Percentiles rank a stretch among this genome's conserved stretches.
Evolutionary conservation across 2,329 filamentous ascomycete species (phyloP).

Genomic region (Phialophora tarda): DNA sequence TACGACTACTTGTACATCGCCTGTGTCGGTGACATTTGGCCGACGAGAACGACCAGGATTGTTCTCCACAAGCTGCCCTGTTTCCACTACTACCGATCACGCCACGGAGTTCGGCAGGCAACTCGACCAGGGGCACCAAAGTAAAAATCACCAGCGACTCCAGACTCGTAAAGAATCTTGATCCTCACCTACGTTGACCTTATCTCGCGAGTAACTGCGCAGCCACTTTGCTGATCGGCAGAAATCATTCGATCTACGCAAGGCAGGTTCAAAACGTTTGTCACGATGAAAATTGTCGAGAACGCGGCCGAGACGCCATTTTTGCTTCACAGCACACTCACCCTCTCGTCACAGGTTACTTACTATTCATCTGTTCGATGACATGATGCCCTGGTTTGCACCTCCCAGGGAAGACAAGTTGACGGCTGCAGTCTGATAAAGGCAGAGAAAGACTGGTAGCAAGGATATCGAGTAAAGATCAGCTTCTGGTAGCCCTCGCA

Average conservation of each 20-base stretch:
- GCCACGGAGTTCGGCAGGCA: background rate
- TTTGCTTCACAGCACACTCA: background rate
- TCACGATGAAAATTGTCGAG: background rate
- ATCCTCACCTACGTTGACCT: too few species aligned
- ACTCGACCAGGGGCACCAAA: background rate
- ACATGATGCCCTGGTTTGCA: background rate
- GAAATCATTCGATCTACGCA: background rate
- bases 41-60: background rate
- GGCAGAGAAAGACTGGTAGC: background rate
- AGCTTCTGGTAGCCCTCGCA: background rate
- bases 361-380: background rate
- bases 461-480: background rate
- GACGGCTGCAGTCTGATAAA: background rate
- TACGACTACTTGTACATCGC: background rate
- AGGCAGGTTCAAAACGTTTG: background rate
- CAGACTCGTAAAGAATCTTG: background rate
- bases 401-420: background rate
- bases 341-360: background rate
- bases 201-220: too few species aligned
- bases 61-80: background rate
- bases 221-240: background rate
- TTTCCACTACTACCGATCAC: background rate
- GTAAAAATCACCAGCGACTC: background rate
- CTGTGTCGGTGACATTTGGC: background rate
- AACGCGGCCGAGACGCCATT: background rate